Conservation (phyloP, 1,139 yeast genomes). For the Blastobotrys proliferans region DNA sequence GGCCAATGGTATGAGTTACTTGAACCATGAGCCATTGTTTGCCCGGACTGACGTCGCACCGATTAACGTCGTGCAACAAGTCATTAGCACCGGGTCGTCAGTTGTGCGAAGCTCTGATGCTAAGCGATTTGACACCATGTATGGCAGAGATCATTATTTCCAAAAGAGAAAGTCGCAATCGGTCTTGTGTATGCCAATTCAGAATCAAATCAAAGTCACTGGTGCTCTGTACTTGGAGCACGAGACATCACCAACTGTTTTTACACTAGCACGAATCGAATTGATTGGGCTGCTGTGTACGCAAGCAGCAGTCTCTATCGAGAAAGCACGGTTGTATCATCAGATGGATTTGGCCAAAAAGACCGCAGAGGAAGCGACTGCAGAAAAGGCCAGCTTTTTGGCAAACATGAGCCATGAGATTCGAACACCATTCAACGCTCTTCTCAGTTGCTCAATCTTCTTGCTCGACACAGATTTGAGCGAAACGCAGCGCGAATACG, state of each 20-base stretch:
- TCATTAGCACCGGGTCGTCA: slow-evolving; percentile 40
- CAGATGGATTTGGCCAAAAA: slow-evolving; percentile 52
- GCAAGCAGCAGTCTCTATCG: slow-evolving; percentile 53
- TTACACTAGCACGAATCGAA: slow-evolving; percentile 40
- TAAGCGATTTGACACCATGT: slow-evolving; percentile 38
- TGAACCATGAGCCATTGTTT: slow-evolving; percentile 41
- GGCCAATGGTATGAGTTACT: slow-evolving; percentile 37
- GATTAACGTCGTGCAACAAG: slow-evolving; percentile 40
- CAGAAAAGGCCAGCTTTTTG: slow-evolving; percentile 51
- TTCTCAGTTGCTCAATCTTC: slow-evolving; percentile 52
- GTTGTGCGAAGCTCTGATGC: slow-evolving; percentile 41
- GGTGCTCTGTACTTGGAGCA: slow-evolving; percentile 51
- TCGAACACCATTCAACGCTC: slow-evolving; percentile 55
- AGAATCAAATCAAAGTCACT: slow-evolving; percentile 41
- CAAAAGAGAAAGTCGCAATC: slow-evolving; percentile 37
- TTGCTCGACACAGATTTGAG: slow-evolving; percentile 48
- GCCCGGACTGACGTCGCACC: slow-evolving; percentile 48
- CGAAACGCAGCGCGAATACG: slow-evolving; percentile 49
- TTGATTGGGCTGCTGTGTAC: slow-evolving; percentile 47
- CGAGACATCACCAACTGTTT: slow-evolving; percentile 29
- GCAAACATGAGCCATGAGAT: slow-evolving; percentile 57
- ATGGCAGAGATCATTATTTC: slow-evolving; percentile 44
- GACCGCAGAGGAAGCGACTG: slow-evolving; percentile 58
- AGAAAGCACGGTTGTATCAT: slow-evolving; percentile 45
- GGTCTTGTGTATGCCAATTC: slow-evolving; percentile 48